Conservation (phyloP, 164 flowering plant genomes). For the Liriodendron chinense region DNA sequence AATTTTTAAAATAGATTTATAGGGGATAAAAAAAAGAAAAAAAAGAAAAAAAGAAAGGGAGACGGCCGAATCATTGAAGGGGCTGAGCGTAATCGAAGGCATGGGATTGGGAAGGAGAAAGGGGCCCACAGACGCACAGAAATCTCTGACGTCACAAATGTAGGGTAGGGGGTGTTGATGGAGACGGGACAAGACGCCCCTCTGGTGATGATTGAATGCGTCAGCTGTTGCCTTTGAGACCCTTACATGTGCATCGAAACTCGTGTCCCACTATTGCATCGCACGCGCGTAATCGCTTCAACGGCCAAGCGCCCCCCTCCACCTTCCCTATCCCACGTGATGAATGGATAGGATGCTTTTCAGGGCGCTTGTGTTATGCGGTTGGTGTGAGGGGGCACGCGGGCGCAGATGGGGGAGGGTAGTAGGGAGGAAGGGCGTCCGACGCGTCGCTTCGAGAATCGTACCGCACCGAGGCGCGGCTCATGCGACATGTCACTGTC, state of each 20-base stretch:
- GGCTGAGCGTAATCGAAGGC: not conserved
- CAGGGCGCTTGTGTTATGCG: not conserved
- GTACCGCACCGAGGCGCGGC: not conserved
- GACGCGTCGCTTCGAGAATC: not conserved
- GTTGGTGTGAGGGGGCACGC: not conserved
- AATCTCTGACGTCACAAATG: not conserved
- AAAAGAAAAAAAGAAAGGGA: too few species aligned
- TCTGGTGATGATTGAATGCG: not conserved
- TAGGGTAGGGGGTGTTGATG: not conserved
- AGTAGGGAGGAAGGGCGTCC: not conserved
- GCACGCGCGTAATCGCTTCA: too few species aligned
- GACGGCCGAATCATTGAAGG: not conserved
- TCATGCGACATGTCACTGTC: slow-evolving; percentile 1
- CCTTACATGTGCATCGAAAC: not conserved
- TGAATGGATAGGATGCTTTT: too few species aligned
- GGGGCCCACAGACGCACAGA: not conserved
- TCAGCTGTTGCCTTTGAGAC: not conserved
- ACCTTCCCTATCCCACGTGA: not conserved
- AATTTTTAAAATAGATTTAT: too few species aligned
- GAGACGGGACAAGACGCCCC: not conserved
- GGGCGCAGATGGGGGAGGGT: not conserved
- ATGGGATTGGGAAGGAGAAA: not conserved
- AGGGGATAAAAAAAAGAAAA: not conserved
- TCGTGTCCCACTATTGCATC: not conserved
- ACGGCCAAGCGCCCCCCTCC: not conserved